Base-by-base conservation (phyloP, 2,329 filamentous ascomycete genomes). In the Pestalotiopsis fici region DNA sequence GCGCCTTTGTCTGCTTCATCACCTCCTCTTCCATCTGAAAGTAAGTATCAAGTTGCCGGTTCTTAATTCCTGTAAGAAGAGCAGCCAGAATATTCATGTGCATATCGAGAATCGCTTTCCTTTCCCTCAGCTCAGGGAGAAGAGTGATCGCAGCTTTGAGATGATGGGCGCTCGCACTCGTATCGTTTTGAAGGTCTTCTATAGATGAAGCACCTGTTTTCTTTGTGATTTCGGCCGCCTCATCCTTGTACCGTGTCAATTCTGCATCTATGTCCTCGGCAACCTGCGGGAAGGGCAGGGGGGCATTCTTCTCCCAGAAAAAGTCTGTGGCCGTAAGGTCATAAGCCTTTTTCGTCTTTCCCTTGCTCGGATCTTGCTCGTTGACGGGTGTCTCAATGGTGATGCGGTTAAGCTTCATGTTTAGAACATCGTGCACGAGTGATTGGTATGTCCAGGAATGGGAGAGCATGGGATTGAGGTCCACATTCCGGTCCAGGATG, bases 21-120 rank as follows among this genome's bases (percentile, higher is more conserved):
- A 98, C 92, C 72, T 91, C 94, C 78, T 98, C 95, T 78, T 99
- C 97, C 5, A 97, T 84, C 77, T 98, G 94, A 82, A 97, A 99
- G 80, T 93, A 99, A 78, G 96, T 96, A 78, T 99, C 96, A 5
- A 99, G 85, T 78, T 98, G 95, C 18, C 96, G 90, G 73, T 97
- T 93, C 78, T 98, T 98, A 79, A 98, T 97, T 1, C 94, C 95
- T 0, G 83, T 86, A 54, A 90, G 76, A 3, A 90, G 78, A 1
- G 93, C 93, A 1, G 95, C 95, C 3, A 97, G 86, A 68, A 98
- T 97, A 77, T 97, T 98, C 96, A 99, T 99, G 79, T 99, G 96
- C 93, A 98, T 98, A 77, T 98, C 96, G 4, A 99, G 87, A 23
- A 91, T 88, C n/a, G 91, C 90, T 78, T 99, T 99, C 68, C 96